Percentiles rank a stretch among this genome's conserved stretches.
phyloP scores from a whole-genome alignment of 1,284 basidiomycete genomes.

The Erythrobasidium hasegawianum region DNA sequence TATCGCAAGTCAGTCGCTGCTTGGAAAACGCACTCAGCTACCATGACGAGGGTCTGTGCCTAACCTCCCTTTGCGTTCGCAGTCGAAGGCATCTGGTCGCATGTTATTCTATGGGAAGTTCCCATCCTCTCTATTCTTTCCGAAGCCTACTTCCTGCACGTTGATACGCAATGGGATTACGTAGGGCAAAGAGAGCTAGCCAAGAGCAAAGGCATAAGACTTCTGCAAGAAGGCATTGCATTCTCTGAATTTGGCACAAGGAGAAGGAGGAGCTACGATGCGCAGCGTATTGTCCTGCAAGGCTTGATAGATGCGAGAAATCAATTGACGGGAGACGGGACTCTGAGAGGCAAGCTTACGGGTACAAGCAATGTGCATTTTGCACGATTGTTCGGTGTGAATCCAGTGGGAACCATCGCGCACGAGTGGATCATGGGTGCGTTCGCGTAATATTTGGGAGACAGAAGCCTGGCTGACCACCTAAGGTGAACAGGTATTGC shows the following conservation, averaged over 20 bases:
- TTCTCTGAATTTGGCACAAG: constrained; percentile 95
- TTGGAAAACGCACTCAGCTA: neutral
- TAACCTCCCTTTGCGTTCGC: neutral
- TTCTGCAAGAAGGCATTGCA: constrained; percentile 66
- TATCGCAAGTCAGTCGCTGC: constrained; percentile 55
- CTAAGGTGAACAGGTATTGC: no score
- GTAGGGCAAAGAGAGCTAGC: constrained; percentile 67
- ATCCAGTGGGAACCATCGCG: constrained; percentile 55
- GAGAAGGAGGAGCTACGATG: constrained; percentile 70
- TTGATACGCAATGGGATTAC: constrained; percentile 76
- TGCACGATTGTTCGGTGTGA: constrained; percentile 66
- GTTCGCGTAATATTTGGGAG: constrained; percentile 48
- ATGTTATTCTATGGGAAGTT: constrained; percentile 94
- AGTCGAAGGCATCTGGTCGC: constrained; percentile 71
- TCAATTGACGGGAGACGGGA: constrained; percentile 53
- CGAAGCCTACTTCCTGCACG: constrained; percentile 58
- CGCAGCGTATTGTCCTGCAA: constrained; percentile 74
- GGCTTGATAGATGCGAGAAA: constrained; percentile 64
- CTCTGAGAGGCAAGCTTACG: constrained; percentile 58
- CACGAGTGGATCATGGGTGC: constrained; percentile 83
- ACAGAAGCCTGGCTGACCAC: no score
- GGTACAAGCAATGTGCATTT: constrained; percentile 88
- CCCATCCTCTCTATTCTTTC: constrained; percentile 53
- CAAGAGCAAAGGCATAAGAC: constrained; percentile 63
- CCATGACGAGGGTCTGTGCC: neutral